Percentiles rank a stretch among this genome's conserved stretches.
These are phyloP conservation scores for Trypethelium eluteriae DNA, from an alignment of 495 filamentous ascomycete genomes.

Conservation along the genomic window DNA sequence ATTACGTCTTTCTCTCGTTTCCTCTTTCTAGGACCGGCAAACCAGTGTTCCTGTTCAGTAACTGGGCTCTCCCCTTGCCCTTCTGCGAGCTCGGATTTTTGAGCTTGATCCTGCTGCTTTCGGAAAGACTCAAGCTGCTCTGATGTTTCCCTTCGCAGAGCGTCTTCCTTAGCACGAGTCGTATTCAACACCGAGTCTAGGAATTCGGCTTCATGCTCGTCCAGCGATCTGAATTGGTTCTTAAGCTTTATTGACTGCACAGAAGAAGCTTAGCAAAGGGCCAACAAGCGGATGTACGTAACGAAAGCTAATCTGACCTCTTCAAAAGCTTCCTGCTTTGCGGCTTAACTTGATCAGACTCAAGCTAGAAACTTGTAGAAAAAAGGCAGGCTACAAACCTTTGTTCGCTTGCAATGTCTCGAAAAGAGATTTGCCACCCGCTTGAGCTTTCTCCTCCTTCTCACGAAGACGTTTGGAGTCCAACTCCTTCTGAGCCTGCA, in stretches of 20 bases:
- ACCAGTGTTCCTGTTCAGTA: conserved; percentile 45
- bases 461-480: conserved; percentile 59
- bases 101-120: conserved; percentile 58
- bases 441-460: conserved; percentile 41
- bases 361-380: neutral
- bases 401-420: conserved; percentile 91
- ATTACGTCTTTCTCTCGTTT: conserved; percentile 48
- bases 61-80: conserved; percentile 25
- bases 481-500: conserved; percentile 64
- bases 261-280: neutral
- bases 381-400: conserved; percentile 47
- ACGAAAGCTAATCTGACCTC: conserved; percentile 40
- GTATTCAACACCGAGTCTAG: conserved; percentile 68
- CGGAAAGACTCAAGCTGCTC: conserved; percentile 66
- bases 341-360: conserved; percentile 47
- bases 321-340: conserved; percentile 94
- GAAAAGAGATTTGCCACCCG: conserved; percentile 64
- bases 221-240: conserved; percentile 90
- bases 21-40: conserved; percentile 48
- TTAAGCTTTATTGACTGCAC: conserved; percentile 58
- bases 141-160: conserved; percentile 63
- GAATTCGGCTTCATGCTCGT: conserved; percentile 92
- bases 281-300: neutral
- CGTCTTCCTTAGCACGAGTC: conserved; percentile 62
- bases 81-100: conserved; percentile 29